Evolutionary conservation across 2,329 filamentous ascomycete genomes (phyloP).

Genomic region (Bipolaris oryzae): DNA sequence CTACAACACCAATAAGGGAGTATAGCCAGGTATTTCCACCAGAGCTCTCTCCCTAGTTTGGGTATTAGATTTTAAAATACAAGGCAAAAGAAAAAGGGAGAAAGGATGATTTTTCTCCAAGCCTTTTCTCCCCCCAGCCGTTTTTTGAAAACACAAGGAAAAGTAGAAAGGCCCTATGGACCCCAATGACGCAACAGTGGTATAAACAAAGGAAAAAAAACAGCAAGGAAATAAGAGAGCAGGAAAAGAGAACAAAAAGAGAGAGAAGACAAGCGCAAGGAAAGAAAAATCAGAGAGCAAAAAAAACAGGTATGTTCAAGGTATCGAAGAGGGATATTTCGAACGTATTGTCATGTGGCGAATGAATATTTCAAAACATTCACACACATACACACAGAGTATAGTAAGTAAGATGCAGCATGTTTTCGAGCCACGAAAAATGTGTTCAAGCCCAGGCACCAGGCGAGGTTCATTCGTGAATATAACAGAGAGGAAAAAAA

Average conservation of each 20-base stretch:
- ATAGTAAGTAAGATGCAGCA: not conserved
- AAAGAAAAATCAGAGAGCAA: not conserved
- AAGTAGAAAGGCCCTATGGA: not conserved
- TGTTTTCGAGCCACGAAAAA: slow-evolving; percentile 14
- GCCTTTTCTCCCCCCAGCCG: not conserved
- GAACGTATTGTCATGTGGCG: slow-evolving; percentile 4
- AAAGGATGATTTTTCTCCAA: not conserved
- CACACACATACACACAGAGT: not conserved
- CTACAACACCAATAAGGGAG: too few species aligned
- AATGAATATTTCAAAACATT: slow-evolving; percentile 1
- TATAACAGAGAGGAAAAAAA: slow-evolving; percentile 14
- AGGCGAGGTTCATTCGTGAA: slow-evolving; percentile 31
- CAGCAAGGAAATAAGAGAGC: too few species aligned
- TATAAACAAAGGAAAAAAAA: slow-evolving; percentile 16
- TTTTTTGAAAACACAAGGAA: not conserved
- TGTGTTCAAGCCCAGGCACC: slow-evolving; percentile 24
- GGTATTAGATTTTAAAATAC: not conserved
- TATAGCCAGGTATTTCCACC: too few species aligned
- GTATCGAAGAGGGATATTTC: slow-evolving; percentile 10
- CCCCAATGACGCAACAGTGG: slow-evolving; percentile 3
- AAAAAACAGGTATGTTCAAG: slow-evolving; percentile 11
- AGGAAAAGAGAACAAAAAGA: not conserved
- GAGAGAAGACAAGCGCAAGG: slow-evolving; percentile 3
- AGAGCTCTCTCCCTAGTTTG: too few species aligned
- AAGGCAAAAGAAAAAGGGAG: not conserved